Evolutionary conservation across 192 early-diverging fungal species (phyloP), one percentile per base, ranked within the genome.

Genomic region (Umbelopsis vinacea): DNA sequence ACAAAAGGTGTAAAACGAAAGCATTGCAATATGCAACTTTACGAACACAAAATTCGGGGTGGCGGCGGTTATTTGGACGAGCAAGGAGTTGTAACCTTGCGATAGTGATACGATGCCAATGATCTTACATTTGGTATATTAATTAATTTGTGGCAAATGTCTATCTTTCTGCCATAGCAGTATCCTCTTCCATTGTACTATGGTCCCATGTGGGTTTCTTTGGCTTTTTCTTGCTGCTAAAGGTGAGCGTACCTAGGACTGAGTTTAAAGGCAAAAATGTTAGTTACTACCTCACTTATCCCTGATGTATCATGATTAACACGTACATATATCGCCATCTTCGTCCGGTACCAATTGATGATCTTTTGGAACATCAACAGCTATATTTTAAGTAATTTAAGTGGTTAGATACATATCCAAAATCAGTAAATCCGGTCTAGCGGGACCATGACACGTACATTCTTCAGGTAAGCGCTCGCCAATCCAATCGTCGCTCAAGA

Each of bases 241-340:
- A 63, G 6, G 57, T 63, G 15, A 63, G 57, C 5, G 57, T 37
- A n/a, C 57, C 57, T 14, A 37, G 57, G 26, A 63, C 57, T 63
- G 57, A 50, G 15, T 17, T 50, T n/a, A 0, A 21, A 5, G 7
- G 1, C 5, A 3, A 29, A 6, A 17, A 9, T 9, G n/a, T 50
- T 50, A 50, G 48, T 50, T 6, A 19, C 6, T 17, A 5, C 1
- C 11, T 50, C 17, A 17, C n/a, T 46, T 21, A 50, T 5, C 48
- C 5, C 7, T 21, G 3, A 15, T 15, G 11, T 43, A 43, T 50
- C 19, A n/a, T 17, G 17, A 17, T 4, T 19, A 63, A 29, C n/a
- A 35, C 57, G 17, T 63, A 63, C 57, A 63, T 37, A 63, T 63
- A 63, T 63, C 57, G 15, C 57, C 57, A 63, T 63, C 57, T 63